Base-by-base conservation (phyloP, 768 basidiomycete genomes). In the Strobilomyces dryophilus region DNA sequence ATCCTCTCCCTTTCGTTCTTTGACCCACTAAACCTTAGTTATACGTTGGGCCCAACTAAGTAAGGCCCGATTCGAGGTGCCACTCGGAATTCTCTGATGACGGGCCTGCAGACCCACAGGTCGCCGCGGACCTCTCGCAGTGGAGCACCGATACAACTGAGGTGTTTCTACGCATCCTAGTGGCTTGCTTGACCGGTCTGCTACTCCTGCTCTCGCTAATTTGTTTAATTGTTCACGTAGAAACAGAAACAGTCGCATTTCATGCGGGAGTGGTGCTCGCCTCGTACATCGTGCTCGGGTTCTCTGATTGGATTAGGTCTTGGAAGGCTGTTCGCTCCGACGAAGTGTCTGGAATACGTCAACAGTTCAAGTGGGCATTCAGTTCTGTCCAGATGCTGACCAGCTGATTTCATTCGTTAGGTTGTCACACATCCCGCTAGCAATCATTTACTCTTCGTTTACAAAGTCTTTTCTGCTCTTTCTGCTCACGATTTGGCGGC, bases 401-500 rank as follows among this genome's bases (percentile, higher is more conserved):
- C 10, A 5, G 42, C 29, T 40, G 14, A 52, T 27, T 21, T 37
- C 21, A 9, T 32, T 56, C 32, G 32, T 40, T 34, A 89, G 88
- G 59, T 77, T 84, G 49, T 86, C 87, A 0, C 77, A 90, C 34
- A 79, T 93, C 37, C 84, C 91, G 4, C 75, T 93, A n/a, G 82
- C 83, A 12, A 73, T 92, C 6, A 77, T 92, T 65, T 92, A 92
- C 62, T 90, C 90, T 0, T 93, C 90, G 2, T 69, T 92, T 20
- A 89, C 86, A 6, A 93, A 92, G 63, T 77, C 89, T 17, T 91
- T 92, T 64, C 77, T 93, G 6, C 77, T 93, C n/a, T 83, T 89
- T 60, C 76, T 90, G 4, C 77, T 93, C 24, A 84, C 90, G 1
- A 84, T 92, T 53, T 92, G 90, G 90, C 77, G 79, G 6, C 84